Evolutionary conservation across 2,329 filamentous ascomycete genomes (phyloP).

Genomic region (Colletotrichum lentis): DNA sequence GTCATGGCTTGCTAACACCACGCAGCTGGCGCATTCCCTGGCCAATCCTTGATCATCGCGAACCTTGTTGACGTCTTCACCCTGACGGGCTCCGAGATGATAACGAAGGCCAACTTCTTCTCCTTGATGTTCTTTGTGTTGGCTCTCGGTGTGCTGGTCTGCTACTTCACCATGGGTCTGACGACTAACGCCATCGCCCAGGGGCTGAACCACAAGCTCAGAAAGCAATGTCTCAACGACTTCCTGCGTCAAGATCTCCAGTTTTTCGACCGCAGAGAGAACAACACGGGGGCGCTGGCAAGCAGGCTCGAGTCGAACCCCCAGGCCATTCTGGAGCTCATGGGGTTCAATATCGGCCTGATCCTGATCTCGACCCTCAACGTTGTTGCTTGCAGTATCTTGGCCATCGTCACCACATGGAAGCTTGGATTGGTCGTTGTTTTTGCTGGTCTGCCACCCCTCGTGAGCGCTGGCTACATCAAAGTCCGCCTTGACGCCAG

Average conservation of each 20-base stretch:
- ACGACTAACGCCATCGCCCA: slow-evolving; percentile 48
- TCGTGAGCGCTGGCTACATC: slow-evolving; percentile 50
- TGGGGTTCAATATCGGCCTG: slow-evolving; percentile 53
- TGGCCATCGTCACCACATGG: slow-evolving; percentile 57
- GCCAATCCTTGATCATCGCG: slow-evolving; percentile 54
- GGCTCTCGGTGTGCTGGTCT: slow-evolving; percentile 54
- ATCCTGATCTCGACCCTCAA: slow-evolving; percentile 51
- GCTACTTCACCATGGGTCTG: slow-evolving; percentile 54
- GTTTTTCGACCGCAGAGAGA: slow-evolving; percentile 54
- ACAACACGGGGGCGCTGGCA: slow-evolving; percentile 50
- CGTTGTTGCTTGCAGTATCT: slow-evolving; percentile 49
- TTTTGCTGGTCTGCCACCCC: slow-evolving; percentile 51
- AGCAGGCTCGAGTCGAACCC: slow-evolving; percentile 50
- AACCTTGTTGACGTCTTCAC: slow-evolving; percentile 54
- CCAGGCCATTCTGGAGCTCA: slow-evolving; percentile 52
- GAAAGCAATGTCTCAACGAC: slow-evolving; percentile 44
- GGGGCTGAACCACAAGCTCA: slow-evolving; percentile 42
- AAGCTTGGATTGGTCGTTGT: slow-evolving; percentile 60
- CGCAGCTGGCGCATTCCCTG: slow-evolving; percentile 51
- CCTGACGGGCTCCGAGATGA: slow-evolving; percentile 46
- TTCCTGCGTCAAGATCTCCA: slow-evolving; percentile 53
- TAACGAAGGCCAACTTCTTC: slow-evolving; percentile 58
- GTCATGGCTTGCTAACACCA: background rate
- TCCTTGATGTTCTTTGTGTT: slow-evolving; percentile 64
- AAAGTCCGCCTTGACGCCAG: slow-evolving; percentile 52